A percentile compares a stretch with the other conserved stretches of the same genome.
phyloP scores from a whole-genome alignment of 371 early-diverging fungal species.

The Mortierella sp. region DNA sequence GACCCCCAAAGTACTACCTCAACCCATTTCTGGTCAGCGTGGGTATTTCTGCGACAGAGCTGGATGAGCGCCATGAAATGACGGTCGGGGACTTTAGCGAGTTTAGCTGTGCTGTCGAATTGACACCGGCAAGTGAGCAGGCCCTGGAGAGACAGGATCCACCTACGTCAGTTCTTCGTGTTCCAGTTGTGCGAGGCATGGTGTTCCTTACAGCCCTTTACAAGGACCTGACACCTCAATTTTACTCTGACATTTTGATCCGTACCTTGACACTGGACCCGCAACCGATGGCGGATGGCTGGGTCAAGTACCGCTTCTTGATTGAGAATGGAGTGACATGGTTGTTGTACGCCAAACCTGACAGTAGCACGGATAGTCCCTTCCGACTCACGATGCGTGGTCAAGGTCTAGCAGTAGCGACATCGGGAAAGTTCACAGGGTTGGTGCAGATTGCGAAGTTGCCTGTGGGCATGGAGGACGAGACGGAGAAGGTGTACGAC shows the following conservation, averaged over 20 bases:
- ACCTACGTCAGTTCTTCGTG: constrained; percentile 16
- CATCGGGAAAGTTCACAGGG: constrained; percentile 58
- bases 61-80: constrained; percentile 37
- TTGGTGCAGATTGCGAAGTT: constrained; percentile 65
- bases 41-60: constrained; percentile 43
- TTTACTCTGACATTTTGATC: constrained; percentile 51
- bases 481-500: constrained; percentile 59
- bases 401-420: constrained; percentile 48
- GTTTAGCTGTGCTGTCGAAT: constrained; percentile 45
- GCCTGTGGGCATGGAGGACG: constrained; percentile 45
- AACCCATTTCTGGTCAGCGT: constrained; percentile 54
- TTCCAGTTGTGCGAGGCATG: constrained; percentile 69
- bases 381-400: constrained; percentile 17
- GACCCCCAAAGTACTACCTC: constrained; percentile 26
- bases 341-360: constrained; percentile 37
- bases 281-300: constrained; percentile 11
- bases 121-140: constrained; percentile 21
- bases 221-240: constrained; percentile 62
- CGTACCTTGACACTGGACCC: constrained; percentile 28
- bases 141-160: not conserved
- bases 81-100: constrained; percentile 45
- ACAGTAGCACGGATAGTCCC: not conserved
- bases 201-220: constrained; percentile 65
- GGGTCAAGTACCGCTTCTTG: constrained; percentile 50
- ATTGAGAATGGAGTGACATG: constrained; percentile 48